These are phyloP conservation scores for Penstemon davidsonii DNA, from an alignment of 257 asterid genomes.

Conservation along the genomic window DNA sequence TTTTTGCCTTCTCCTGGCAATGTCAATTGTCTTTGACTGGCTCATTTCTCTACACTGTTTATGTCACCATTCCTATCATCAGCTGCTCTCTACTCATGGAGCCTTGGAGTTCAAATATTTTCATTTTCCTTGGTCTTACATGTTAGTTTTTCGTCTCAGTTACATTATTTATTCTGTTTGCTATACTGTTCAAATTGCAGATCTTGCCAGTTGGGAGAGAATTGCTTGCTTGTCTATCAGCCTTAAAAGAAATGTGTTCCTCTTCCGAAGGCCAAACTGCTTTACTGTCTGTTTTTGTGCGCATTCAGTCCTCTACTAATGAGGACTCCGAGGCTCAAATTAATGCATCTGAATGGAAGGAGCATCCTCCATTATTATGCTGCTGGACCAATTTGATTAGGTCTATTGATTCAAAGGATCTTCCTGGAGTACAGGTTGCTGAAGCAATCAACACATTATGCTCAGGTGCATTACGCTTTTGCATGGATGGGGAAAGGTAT, in stretches of 20 bases:
- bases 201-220: conserved; percentile 80
- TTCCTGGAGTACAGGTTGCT: conserved; percentile 47
- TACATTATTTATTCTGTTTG: neutral
- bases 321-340: conserved; percentile 52
- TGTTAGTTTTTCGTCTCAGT: conserved; percentile 17
- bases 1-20: neutral
- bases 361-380: conserved; percentile 66
- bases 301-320: conserved; percentile 37
- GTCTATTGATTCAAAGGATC: conserved; percentile 57
- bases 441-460: conserved; percentile 61
- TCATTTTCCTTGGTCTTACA: conserved; percentile 16
- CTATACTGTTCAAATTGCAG: conserved; percentile 40
- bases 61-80: conserved; percentile 5
- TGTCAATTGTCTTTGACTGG: neutral
- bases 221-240: conserved; percentile 59
- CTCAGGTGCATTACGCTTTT: conserved; percentile 64
- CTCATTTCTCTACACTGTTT: conserved; percentile 2
- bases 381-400: conserved; percentile 67
- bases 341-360: conserved; percentile 61
- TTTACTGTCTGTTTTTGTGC: conserved; percentile 49
- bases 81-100: conserved; percentile 1
- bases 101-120: conserved; percentile 3
- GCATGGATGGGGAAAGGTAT: conserved; percentile 72
- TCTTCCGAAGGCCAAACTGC: conserved; percentile 61
- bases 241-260: conserved; percentile 69